Conservation (phyloP, 2,329 filamentous ascomycete species). For the Xylaria sp. region DNA sequence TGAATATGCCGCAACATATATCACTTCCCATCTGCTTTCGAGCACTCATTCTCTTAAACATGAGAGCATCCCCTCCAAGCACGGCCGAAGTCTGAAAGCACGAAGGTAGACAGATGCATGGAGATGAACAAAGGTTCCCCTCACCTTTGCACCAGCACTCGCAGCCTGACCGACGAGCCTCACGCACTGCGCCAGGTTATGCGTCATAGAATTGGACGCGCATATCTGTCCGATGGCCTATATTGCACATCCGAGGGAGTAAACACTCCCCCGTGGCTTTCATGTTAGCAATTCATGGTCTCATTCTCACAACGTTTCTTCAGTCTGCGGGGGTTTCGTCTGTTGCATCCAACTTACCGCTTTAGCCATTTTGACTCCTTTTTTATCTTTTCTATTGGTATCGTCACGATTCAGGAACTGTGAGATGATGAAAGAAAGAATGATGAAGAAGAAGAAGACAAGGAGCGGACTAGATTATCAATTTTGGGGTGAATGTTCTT, state of each 20-base stretch:
- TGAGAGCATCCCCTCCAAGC: no score
- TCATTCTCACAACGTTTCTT: no score
- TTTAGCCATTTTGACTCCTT: slow-evolving; percentile 23
- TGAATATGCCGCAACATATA: no score
- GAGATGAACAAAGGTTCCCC: slow-evolving; percentile 4
- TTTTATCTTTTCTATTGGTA: background rate
- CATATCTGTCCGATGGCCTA: slow-evolving; percentile 88
- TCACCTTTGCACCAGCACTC: slow-evolving; percentile 69
- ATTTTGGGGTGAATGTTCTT: background rate
- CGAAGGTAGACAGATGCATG: no score
- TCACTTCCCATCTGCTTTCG: no score
- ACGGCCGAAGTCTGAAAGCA: no score
- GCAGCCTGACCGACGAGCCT: slow-evolving; percentile 67
- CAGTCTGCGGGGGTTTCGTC: no score
- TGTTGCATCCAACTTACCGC: slow-evolving; percentile 19
- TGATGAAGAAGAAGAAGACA: background rate
- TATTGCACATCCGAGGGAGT: background rate
- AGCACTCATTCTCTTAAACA: no score
- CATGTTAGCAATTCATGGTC: no score
- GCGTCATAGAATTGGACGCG: slow-evolving; percentile 69
- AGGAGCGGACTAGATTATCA: background rate
- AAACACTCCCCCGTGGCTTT: background rate
- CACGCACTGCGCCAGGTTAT: slow-evolving; percentile 76
- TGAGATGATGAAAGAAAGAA: background rate
- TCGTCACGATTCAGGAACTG: background rate